Conservation (phyloP, 2,329 filamentous ascomycete species). For the Fusarium sp. region DNA sequence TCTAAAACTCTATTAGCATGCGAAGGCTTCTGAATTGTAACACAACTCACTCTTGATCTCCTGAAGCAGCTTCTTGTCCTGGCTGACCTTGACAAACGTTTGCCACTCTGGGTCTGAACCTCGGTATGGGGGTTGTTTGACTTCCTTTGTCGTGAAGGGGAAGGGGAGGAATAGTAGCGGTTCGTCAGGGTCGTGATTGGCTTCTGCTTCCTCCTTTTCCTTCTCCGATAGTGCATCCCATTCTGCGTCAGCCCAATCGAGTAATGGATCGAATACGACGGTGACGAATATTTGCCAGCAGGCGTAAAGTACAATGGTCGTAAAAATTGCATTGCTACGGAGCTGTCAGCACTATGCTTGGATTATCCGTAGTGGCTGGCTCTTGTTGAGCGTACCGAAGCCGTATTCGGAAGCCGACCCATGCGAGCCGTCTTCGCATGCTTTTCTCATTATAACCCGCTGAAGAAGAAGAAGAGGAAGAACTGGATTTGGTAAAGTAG, state of each 20-base stretch:
- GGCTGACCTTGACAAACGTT: conserved; percentile 71
- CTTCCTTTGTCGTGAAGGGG: conserved; percentile 68
- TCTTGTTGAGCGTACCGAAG: conserved; percentile 48
- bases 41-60: conserved; percentile 63
- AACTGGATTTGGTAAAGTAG: conserved; percentile 51
- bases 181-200: conserved; percentile 61
- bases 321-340: conserved; percentile 51
- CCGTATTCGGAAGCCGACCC: conserved; percentile 41
- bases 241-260: conserved; percentile 60
- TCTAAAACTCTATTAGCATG: conserved; percentile 46
- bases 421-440: conserved; percentile 43
- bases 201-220: conserved; percentile 60
- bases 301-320: conserved; percentile 54
- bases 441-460: conserved; percentile 29
- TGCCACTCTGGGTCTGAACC: conserved; percentile 75
- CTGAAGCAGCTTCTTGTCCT: conserved; percentile 64
- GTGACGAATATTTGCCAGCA: conserved; percentile 62
- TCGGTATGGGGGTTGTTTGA: conserved; percentile 67
- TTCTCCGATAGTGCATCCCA: conserved; percentile 61
- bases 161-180: conserved; percentile 72
- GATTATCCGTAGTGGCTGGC: neutral
- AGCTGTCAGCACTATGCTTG: conserved; percentile 25
- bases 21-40: neutral
- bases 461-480: conserved; percentile 3
- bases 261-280: conserved; percentile 64